Evolutionary conservation across 805 yeast species (phyloP).

Genomic region (Wickerhamiella alocasiicola): DNA sequence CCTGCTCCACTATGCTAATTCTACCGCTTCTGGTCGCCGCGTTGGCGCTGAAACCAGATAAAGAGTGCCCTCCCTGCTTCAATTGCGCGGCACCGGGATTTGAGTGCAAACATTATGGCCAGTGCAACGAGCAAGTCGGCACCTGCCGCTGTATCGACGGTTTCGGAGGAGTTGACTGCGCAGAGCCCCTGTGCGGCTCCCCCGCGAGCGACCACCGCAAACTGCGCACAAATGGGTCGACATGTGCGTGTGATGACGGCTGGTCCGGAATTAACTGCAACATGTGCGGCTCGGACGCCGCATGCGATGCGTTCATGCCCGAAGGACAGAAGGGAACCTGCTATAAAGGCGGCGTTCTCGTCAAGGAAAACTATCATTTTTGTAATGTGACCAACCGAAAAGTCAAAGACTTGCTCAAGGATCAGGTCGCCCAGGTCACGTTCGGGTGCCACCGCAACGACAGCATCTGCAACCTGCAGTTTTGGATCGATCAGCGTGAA

Average conservation of each 20-base stretch:
- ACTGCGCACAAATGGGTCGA: slow-evolving; percentile 31
- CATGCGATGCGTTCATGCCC: slow-evolving; percentile 82
- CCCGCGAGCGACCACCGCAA: slow-evolving; percentile 63
- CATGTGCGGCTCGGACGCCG: slow-evolving; percentile 57
- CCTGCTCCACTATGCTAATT: too few relatives aligned
- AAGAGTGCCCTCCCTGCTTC: slow-evolving; percentile 51
- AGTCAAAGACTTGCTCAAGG: slow-evolving; percentile 66
- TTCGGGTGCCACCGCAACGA: slow-evolving; percentile 69
- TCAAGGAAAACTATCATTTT: slow-evolving; percentile 72
- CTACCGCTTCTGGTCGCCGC: background rate
- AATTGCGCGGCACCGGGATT: slow-evolving; percentile 88
- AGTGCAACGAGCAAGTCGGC: slow-evolving; percentile 81
- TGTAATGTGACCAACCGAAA: slow-evolving; percentile 87
- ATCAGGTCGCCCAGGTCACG: slow-evolving; percentile 80
- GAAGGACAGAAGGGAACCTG: slow-evolving; percentile 73
- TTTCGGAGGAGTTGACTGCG: slow-evolving; percentile 87
- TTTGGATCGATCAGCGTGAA: slow-evolving; percentile 88
- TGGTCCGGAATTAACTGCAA: slow-evolving; percentile 94
- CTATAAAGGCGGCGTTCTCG: slow-evolving; percentile 71
- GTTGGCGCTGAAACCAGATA: background rate
- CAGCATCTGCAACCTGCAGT: slow-evolving; percentile 71
- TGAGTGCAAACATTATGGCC: slow-evolving; percentile 78
- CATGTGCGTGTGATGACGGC: slow-evolving; percentile 69
- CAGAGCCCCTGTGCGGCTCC: slow-evolving; percentile 77
- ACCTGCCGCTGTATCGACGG: slow-evolving; percentile 87